phyloP scores from a whole-genome alignment of 1,139 yeast species.

The Pichia terricola region DNA sequence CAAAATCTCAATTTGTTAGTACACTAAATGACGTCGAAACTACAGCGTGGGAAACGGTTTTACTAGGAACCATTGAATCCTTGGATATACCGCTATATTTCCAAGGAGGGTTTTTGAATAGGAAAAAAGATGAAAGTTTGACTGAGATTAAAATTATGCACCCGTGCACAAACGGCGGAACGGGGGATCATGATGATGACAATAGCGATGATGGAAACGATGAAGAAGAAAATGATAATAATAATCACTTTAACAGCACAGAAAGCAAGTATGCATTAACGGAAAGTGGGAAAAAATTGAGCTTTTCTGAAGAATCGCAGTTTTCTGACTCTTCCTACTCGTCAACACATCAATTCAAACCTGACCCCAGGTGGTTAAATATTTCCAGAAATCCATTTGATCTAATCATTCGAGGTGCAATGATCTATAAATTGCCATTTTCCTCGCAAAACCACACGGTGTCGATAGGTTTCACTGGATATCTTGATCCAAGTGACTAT shows the following conservation, averaged over 20 bases:
- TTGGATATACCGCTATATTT: slow-evolving; percentile 71
- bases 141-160: slow-evolving; percentile 65
- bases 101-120: slow-evolving; percentile 67
- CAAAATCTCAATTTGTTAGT: slow-evolving; percentile 53
- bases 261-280: neutral
- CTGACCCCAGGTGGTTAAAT: slow-evolving; percentile 57
- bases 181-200: slow-evolving; percentile 10
- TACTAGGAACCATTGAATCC: slow-evolving; percentile 58
- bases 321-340: neutral
- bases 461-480: slow-evolving; percentile 51
- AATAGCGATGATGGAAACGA: slow-evolving; percentile 11
- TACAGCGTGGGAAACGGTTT: slow-evolving; percentile 46
- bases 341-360: slow-evolving; percentile 4
- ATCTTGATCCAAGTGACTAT: slow-evolving; percentile 40
- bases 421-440: slow-evolving; percentile 69
- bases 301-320: neutral
- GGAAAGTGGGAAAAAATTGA: neutral
- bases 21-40: slow-evolving; percentile 2
- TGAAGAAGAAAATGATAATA: slow-evolving; percentile 11
- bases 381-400: slow-evolving; percentile 81
- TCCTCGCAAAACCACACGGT: slow-evolving; percentile 45
- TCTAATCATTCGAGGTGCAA: slow-evolving; percentile 70
- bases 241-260: neutral
- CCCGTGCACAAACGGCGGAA: slow-evolving; percentile 44
- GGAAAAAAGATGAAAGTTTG: slow-evolving; percentile 43